Conservation (phyloP, 495 filamentous ascomycete species). For the Neurospora sp. region DNA sequence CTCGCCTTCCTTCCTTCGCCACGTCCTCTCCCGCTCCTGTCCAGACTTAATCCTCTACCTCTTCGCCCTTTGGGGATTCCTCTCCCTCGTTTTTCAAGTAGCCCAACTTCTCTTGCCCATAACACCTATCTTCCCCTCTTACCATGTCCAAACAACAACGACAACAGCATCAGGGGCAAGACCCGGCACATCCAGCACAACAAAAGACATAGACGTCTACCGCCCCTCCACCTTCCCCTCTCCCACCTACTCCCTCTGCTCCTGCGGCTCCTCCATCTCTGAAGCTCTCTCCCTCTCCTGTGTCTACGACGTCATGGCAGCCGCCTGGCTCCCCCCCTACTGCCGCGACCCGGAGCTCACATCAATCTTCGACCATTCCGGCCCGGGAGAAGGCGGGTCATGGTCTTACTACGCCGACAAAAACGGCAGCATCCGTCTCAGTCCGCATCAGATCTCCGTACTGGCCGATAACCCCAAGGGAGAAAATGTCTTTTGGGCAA, state of each 20-base stretch:
- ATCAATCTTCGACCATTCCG: background rate
- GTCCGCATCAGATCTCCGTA: background rate
- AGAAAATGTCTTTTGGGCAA: constrained; percentile 1
- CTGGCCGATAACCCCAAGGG: background rate
- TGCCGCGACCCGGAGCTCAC: constrained; percentile 8
- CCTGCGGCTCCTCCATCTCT: constrained; percentile 1
- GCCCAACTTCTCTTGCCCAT: background rate
- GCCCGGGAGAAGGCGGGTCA: background rate
- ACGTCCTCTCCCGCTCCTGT: background rate
- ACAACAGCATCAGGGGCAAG: background rate
- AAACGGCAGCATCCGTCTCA: background rate
- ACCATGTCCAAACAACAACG: background rate
- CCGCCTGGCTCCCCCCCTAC: constrained; percentile 8
- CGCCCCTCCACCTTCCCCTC: constrained; percentile 2
- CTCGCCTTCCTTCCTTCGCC: background rate
- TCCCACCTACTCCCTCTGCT: background rate
- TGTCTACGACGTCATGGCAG: constrained; percentile 8
- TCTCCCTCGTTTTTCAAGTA: constrained; percentile 1
- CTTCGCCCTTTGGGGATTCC: constrained; percentile 5
- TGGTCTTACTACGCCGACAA: constrained; percentile 4
- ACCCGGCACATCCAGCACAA: background rate
- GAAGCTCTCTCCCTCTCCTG: constrained; percentile 2
- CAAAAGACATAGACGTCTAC: constrained; percentile 5
- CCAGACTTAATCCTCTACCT: background rate
- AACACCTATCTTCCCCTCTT: background rate